Percentiles rank a stretch among this genome's conserved stretches.
phyloP scores from a whole-genome alignment of 1,284 basidiomycete species.

The Tilletia caries region DNA sequence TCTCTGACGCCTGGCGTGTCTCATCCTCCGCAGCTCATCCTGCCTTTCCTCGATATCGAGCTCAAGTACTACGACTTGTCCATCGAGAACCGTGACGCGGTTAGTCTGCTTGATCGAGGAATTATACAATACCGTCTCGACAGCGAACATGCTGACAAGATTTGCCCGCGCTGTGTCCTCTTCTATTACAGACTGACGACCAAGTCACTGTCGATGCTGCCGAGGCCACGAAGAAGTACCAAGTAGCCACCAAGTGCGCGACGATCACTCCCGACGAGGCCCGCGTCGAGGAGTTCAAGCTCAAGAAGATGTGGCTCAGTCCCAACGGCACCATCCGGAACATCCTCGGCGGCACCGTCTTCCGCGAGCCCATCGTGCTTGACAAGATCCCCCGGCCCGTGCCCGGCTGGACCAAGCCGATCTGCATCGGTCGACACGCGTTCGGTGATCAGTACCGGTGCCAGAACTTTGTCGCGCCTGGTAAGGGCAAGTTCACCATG shows the following conservation, averaged over 20 bases:
- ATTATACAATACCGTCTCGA: no score
- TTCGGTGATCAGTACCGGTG: constrained; percentile 78
- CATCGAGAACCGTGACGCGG: constrained; percentile 79
- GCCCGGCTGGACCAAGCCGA: constrained; percentile 88
- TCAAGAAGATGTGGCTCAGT: constrained; percentile 79
- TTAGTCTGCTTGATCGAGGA: no score
- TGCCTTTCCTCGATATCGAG: constrained; percentile 89
- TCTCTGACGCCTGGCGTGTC: no score
- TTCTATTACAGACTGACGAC: constrained; percentile 71
- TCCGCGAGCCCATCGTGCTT: constrained; percentile 96
- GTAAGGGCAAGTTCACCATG: constrained; percentile 49
- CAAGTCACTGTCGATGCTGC: constrained; percentile 89
- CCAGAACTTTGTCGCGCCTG: constrained; percentile 49
- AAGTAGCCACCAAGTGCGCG: constrained; percentile 66
- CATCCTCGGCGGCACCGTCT: constrained; percentile 94
- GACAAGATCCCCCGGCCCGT: constrained; percentile 84
- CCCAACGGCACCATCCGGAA: constrained; percentile 67
- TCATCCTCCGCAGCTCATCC: constrained; percentile 68
- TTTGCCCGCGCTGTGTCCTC: not conserved
- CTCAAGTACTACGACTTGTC: constrained; percentile 99
- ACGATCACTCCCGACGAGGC: constrained; percentile 98
- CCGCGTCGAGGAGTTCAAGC: constrained; percentile 74
- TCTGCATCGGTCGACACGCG: constrained; percentile 93
- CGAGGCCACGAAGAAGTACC: constrained; percentile 63
- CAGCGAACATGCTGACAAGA: no score